Evolutionary conservation across 305 asterid genomes (phyloP).

Genomic region (Caryopteris hybrid): DNA sequence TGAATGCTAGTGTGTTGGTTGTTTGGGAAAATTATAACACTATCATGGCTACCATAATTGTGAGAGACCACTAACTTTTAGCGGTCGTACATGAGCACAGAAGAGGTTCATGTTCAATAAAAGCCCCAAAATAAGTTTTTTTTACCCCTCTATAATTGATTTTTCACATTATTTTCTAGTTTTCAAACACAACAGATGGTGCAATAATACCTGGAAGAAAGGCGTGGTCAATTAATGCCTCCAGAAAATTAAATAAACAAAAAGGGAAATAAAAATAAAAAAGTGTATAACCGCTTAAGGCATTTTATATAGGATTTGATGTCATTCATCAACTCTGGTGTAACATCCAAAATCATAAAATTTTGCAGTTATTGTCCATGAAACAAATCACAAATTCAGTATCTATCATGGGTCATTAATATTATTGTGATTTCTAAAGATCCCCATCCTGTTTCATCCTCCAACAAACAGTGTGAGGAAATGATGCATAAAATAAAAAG

Average conservation of each 20-base stretch:
- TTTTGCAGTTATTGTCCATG: conserved; percentile 2
- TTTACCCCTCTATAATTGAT: neutral
- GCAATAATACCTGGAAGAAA: neutral
- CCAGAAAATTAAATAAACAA: neutral
- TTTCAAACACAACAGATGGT: neutral
- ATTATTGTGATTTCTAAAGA: neutral
- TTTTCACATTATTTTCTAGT: neutral
- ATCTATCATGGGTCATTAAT: neutral
- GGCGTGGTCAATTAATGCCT: neutral
- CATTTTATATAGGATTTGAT: neutral
- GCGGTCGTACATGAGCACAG: neutral
- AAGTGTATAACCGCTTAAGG: neutral
- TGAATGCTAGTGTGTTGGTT: neutral
- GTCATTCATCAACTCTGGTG: neutral
- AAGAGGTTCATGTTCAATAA: neutral
- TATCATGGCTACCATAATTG: neutral
- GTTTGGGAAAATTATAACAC: neutral
- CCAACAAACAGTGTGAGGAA: neutral
- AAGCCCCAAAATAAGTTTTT: neutral
- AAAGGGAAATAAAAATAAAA: neutral
- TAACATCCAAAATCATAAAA: neutral
- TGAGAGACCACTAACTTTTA: neutral
- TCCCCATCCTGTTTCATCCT: neutral
- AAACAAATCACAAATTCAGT: conserved; percentile 4
- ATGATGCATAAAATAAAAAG: neutral